A percentile compares a stretch with the other conserved stretches of the same genome.
Conservation (phyloP, 208 protist genomes). For the Ichthyophonus hoferi region DNA sequence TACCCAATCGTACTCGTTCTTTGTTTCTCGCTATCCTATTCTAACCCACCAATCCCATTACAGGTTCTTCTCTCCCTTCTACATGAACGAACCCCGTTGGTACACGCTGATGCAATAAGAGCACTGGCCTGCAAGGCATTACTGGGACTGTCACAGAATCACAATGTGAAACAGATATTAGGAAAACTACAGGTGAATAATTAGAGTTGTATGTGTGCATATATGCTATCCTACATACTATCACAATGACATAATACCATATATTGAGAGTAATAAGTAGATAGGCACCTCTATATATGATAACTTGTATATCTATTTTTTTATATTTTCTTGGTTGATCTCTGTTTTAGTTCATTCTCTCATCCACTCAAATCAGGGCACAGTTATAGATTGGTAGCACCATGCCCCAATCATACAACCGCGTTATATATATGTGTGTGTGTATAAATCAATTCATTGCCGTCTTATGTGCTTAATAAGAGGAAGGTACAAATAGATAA, state of each 20-base stretch:
- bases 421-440: too few species aligned
- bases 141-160: conserved; percentile 18
- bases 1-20: too few species aligned
- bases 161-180: conserved; percentile 31
- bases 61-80: conserved; percentile 14
- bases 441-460: too few species aligned
- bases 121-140: conserved; percentile 30
- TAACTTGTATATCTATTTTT: background rate
- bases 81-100: conserved; percentile 9
- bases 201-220: background rate
- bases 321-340: background rate
- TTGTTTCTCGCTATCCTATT: too few species aligned
- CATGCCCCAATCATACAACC: background rate
- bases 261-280: background rate
- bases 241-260: background rate
- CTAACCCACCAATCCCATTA: too few species aligned
- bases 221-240: background rate
- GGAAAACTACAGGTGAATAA: conserved; percentile 32
- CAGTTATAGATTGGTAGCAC: background rate
- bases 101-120: conserved; percentile 32
- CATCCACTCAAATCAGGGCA: background rate
- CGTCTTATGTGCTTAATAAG: too few species aligned
- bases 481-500: too few species aligned
- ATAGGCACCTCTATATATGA: background rate
- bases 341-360: background rate